These are phyloP conservation scores for Psilocybe azurescens DNA, from an alignment of 768 basidiomycete species.

Conservation along the genomic window DNA sequence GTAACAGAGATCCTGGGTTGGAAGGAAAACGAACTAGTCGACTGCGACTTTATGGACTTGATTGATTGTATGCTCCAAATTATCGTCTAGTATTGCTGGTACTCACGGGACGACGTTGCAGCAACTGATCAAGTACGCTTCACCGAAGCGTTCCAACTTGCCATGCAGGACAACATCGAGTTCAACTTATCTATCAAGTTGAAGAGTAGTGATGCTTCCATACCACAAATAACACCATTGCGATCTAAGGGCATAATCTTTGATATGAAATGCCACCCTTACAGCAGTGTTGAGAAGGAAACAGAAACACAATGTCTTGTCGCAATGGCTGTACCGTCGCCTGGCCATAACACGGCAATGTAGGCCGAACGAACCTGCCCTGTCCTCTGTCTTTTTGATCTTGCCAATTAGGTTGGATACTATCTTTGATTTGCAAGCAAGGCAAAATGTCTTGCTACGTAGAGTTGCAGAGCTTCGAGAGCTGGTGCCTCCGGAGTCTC, in stretches of 20 bases:
- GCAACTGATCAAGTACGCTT: slow-evolving; percentile 66
- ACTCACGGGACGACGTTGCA: slow-evolving; percentile 26
- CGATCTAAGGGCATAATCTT: slow-evolving; percentile 61
- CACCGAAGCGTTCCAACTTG: slow-evolving; percentile 58
- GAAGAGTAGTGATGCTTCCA: slow-evolving; percentile 44
- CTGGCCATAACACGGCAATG: slow-evolving; percentile 74
- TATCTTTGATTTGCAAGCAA: slow-evolving; percentile 83
- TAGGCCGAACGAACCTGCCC: slow-evolving; percentile 32
- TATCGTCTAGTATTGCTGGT: neutral
- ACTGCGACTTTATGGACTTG: slow-evolving; percentile 66
- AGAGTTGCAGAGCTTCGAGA: slow-evolving; percentile 52
- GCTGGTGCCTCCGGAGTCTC: slow-evolving; percentile 29
- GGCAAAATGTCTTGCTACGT: slow-evolving; percentile 81
- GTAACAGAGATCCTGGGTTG: slow-evolving; percentile 79
- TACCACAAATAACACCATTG: slow-evolving; percentile 26
- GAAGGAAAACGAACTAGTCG: slow-evolving; percentile 74
- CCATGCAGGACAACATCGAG: slow-evolving; percentile 53
- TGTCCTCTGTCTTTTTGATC: neutral
- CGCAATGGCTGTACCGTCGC: slow-evolving; percentile 77
- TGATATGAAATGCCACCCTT: slow-evolving; percentile 72
- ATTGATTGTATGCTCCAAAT: slow-evolving; percentile 56
- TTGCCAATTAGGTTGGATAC: slow-evolving; percentile 60
- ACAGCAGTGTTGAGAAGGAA: slow-evolving; percentile 44
- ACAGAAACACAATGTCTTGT: slow-evolving; percentile 67
- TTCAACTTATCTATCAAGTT: slow-evolving; percentile 67